A percentile compares a stretch with the other conserved stretches of the same genome.
Conservation (phyloP, 345 rosid species). For the Diplotaxis tenuifolia region DNA sequence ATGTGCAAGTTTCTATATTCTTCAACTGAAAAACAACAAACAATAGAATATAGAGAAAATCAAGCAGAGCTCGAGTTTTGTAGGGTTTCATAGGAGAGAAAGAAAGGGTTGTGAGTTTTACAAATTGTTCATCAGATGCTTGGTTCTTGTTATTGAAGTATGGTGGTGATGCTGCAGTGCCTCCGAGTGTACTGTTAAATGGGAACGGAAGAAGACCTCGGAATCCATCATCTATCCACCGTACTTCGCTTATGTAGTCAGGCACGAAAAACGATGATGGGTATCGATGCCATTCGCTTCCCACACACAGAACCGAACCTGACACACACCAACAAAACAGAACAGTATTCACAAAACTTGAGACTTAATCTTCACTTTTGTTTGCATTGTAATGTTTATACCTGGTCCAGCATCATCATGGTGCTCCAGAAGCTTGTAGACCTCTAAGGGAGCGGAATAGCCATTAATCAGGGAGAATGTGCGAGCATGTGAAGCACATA, state of each 20-base stretch:
- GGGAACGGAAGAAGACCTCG: slow-evolving; percentile 92
- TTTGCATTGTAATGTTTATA: slow-evolving; percentile 30
- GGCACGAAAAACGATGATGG: slow-evolving; percentile 95
- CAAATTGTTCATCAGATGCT: slow-evolving; percentile 83
- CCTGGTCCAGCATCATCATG: slow-evolving; percentile 77
- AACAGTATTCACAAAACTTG: not conserved
- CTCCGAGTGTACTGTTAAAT: slow-evolving; percentile 81
- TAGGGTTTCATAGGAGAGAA: not conserved
- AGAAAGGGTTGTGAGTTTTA: slow-evolving; percentile 38
- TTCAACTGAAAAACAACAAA: slow-evolving; percentile 59
- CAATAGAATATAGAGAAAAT: not conserved
- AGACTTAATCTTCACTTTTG: slow-evolving; percentile 1
- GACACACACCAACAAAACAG: slow-evolving; percentile 22
- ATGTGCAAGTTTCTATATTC: slow-evolving; percentile 67
- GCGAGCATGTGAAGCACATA: slow-evolving; percentile 83
- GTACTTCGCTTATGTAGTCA: no score
- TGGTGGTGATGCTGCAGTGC: slow-evolving; percentile 87
- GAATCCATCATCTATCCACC: slow-evolving; percentile 97
- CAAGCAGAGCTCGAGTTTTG: not conserved
- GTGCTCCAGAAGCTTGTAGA: slow-evolving; percentile 88
- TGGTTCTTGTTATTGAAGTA: slow-evolving; percentile 86
- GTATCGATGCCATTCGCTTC: slow-evolving; percentile 98
- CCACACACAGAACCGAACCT: slow-evolving; percentile 93
- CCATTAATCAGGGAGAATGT: slow-evolving; percentile 87
- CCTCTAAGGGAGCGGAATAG: slow-evolving; percentile 76